Evolutionary conservation across 2,329 filamentous ascomycete species (phyloP), one percentile per base, ranked within the genome.

Genomic region (Ascochyta viciae-villosae): DNA sequence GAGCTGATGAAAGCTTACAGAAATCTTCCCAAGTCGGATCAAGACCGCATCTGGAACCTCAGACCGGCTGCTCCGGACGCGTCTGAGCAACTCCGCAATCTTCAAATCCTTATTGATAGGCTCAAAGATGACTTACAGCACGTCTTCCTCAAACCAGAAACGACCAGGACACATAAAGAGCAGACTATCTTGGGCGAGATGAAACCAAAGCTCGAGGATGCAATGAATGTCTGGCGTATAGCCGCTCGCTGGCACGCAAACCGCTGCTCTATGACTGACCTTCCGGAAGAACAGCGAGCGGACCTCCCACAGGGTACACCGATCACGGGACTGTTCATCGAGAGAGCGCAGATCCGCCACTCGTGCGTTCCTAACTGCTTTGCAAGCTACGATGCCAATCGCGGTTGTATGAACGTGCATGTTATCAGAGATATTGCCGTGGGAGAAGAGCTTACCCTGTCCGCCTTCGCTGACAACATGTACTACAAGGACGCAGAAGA

Each of bases 301-400:
- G 1, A 23, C 0, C 29, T 55, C 0, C 43, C 46, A 3, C 22
- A 15, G 1, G 35, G 48, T 6, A 55, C 38, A 0, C 60, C 52
- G 6, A 44, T 55, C 10, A 46, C 50, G 0, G 61, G 60, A 0
- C 19, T 77, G 6, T 77, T 77, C 59, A 60, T 70, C 7, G 44
- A 67, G 23, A 66, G 70, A 22, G 67, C 63, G 5, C 62, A 67
- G n/a, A 63, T 78, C 34, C 76, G 77, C 13, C 63, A 66, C 37
- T 61, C 58, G 2, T 66, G 63, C 26, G 50, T 63, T 4, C 63
- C 63, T 3, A 66, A 66, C 49, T 61, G 60, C 56, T 57, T 51
- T 29, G 44, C 54, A 1, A 40, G 49, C 27, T 58, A 44, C 45
- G 53, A 66, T 24, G 6, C 35, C 15, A n/a, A 23, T 2, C 43